Conservation (phyloP, 1,139 yeast species). For the Nakaseomyces nivariensis region DNA sequence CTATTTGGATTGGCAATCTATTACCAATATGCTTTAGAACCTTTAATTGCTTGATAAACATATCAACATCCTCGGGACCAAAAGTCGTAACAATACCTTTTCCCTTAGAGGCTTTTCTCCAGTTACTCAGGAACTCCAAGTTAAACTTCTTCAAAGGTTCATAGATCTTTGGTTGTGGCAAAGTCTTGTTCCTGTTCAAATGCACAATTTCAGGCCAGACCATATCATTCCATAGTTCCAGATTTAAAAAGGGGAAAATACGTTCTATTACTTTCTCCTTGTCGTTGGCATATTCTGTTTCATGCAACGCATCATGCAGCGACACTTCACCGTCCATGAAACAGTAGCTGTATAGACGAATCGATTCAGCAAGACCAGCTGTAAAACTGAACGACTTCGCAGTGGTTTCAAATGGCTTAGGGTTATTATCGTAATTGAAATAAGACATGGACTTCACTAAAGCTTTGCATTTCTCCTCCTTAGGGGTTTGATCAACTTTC, state of each 20-base stretch:
- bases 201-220: constrained; percentile 16
- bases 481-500: neutral
- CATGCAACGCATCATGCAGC: neutral
- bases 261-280: constrained; percentile 10
- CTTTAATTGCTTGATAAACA: neutral
- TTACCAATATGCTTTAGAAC: neutral
- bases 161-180: constrained; percentile 6
- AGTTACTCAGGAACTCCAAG: constrained; percentile 25
- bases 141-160: constrained; percentile 7
- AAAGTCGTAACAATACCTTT: constrained; percentile 4
- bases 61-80: neutral
- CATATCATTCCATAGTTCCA: constrained; percentile 1
- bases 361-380: constrained; percentile 2
- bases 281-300: neutral
- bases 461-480: neutral
- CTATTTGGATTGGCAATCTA: constrained; percentile 2
- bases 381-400: neutral
- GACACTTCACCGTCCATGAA: constrained; percentile 1
- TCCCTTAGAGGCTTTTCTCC: constrained; percentile 32
- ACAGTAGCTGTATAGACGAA: neutral
- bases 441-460: neutral
- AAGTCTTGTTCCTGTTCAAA: constrained; percentile 8
- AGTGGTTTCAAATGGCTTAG: neutral
- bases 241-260: constrained; percentile 18
- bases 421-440: neutral